Conservation (phyloP, 1,139 yeast species). For the Candida pseudocylindracea region DNA sequence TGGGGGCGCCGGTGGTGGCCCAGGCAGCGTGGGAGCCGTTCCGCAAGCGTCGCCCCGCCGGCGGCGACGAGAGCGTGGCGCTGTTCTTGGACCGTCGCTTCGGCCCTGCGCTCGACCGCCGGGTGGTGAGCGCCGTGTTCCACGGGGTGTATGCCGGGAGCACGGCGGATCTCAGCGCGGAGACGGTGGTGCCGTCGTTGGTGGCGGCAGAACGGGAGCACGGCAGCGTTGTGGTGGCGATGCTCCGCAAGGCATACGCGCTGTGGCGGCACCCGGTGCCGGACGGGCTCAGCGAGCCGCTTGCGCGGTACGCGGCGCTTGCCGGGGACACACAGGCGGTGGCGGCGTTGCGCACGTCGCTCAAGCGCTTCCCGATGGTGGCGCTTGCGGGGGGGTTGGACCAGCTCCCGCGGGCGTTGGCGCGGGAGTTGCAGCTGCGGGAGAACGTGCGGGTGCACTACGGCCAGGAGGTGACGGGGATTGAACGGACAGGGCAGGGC, state of each 20-base stretch:
- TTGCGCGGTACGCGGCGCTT: conserved; percentile 13
- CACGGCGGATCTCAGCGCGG: conserved; percentile 37
- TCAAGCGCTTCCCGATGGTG: conserved; percentile 28
- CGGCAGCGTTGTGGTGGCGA: conserved; percentile 30
- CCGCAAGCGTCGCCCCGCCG: conserved; percentile 6
- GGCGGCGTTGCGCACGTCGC: conserved; percentile 1
- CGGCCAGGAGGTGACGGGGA: conserved; percentile 4
- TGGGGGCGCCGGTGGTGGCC: conserved; percentile 12
- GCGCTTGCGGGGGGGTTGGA: conserved; percentile 31
- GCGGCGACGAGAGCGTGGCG: conserved; percentile 48
- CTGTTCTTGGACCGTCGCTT: conserved; percentile 49
- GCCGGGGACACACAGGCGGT: conserved; percentile 4
- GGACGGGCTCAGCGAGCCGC: conserved; percentile 10
- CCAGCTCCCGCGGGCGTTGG: conserved; percentile 20
- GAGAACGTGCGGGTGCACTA: conserved; percentile 19
- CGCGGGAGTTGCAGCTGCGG: conserved; percentile 10
- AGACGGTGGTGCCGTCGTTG: conserved; percentile 28
- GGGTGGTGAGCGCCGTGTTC: conserved; percentile 57
- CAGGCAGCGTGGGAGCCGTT: conserved; percentile 14
- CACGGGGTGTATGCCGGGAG: conserved; percentile 93
- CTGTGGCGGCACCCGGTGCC: too few relatives aligned
- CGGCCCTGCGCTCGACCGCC: conserved; percentile 34
- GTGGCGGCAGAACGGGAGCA: conserved; percentile 31
- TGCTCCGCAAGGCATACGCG: conserved; percentile 4
- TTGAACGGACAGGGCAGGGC: too few relatives aligned